Evolutionary conservation across 1,139 yeast genomes (phyloP).

Genomic region (Arxiozyma heterogenica): DNA sequence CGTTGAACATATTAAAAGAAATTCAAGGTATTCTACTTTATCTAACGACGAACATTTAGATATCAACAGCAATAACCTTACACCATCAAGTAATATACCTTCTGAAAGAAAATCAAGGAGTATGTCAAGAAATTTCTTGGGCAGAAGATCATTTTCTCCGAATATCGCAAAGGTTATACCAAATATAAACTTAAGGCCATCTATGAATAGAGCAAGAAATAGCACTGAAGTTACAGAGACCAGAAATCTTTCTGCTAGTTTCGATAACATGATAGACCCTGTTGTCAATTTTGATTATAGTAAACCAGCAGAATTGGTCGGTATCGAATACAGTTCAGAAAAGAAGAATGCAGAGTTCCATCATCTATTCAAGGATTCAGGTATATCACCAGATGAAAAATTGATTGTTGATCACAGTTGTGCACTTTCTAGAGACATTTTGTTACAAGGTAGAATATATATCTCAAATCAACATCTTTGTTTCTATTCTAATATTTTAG

Average conservation of each 20-base stretch:
- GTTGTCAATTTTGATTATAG: conserved; percentile 13
- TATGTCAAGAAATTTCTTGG: conserved; percentile 20
- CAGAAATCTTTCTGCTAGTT: neutral
- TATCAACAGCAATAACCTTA: neutral
- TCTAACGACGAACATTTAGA: conserved; percentile 13
- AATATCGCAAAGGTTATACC: conserved; percentile 25
- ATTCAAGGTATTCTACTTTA: conserved; percentile 14
- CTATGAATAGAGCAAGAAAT: conserved; percentile 16
- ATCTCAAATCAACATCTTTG: conserved; percentile 51
- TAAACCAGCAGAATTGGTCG: conserved; percentile 19
- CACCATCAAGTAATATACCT: neutral
- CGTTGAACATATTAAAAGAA: conserved; percentile 8
- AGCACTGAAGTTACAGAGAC: conserved; percentile 9
- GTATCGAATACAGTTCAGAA: conserved; percentile 29
- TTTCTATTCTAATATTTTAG: conserved; percentile 65
- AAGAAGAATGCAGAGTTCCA: conserved; percentile 59
- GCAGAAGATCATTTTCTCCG: conserved; percentile 27
- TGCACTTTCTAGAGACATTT: conserved; percentile 62
- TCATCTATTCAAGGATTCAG: conserved; percentile 42
- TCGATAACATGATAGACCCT: conserved; percentile 8
- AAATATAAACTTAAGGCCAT: conserved; percentile 16
- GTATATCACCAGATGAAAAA: conserved; percentile 42
- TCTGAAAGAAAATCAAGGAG: conserved; percentile 22
- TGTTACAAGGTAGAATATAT: conserved; percentile 64
- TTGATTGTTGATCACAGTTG: conserved; percentile 61